Evolutionary conservation across 371 early-diverging fungal species (phyloP).

Genomic region (Mucor saturninus): DNA sequence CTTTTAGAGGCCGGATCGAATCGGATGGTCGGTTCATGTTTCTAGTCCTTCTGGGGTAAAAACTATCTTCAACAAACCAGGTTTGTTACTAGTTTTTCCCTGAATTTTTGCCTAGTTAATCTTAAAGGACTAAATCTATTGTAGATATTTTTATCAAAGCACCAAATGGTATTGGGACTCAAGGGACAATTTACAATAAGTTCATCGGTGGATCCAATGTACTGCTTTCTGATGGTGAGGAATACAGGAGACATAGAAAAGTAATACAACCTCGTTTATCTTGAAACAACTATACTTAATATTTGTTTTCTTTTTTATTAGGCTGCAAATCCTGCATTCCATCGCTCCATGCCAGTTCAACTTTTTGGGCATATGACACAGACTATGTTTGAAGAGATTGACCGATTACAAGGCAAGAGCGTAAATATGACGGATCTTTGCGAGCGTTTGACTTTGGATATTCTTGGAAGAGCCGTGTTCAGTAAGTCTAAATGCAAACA

Average conservation of each 20-base stretch:
- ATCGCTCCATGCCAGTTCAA: conserved; percentile 41
- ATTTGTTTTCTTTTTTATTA: neutral
- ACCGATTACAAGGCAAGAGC: conserved; percentile 9
- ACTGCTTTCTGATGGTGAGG: conserved; percentile 35
- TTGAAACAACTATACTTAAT: neutral
- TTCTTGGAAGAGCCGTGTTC: conserved; percentile 45
- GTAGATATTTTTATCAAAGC: conserved; percentile 19
- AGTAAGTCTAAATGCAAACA: conserved; percentile 16
- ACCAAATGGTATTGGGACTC: conserved; percentile 15
- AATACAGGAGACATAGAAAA: conserved; percentile 41
- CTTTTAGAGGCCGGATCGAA: conserved; percentile 20
- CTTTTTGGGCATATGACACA: conserved; percentile 35
- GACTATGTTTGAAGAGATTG: conserved; percentile 25
- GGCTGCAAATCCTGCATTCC: conserved; percentile 48
- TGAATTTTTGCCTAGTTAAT: too few species aligned
- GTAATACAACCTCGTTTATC: conserved; percentile 14
- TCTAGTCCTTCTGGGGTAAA: conserved; percentile 33
- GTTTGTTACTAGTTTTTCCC: conserved; percentile 17
- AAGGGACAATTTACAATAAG: neutral
- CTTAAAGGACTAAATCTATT: neutral
- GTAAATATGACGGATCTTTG: conserved; percentile 30
- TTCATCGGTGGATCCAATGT: conserved; percentile 19
- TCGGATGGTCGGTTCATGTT: conserved; percentile 37
- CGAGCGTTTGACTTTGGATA: conserved; percentile 40
- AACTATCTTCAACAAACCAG: conserved; percentile 36